Percentiles rank a stretch among this genome's conserved stretches.
Conservation (phyloP, 768 basidiomycete species). For the Hemileccinum impolitum region DNA sequence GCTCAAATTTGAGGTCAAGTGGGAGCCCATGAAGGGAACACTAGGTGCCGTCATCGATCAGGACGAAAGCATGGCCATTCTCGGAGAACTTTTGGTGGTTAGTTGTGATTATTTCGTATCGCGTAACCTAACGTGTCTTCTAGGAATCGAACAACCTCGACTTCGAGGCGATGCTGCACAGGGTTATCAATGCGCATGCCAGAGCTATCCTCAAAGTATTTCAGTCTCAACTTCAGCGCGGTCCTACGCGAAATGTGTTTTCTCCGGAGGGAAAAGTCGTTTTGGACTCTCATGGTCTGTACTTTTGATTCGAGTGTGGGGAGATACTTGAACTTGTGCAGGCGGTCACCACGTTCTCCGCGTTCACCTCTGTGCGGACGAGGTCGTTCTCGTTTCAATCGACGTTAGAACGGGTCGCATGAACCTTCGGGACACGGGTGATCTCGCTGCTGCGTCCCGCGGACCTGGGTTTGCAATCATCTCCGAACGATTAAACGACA, state of each 20-base stretch:
- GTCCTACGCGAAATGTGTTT: constrained; percentile 53
- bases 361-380: constrained; percentile 71
- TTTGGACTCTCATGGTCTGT: constrained; percentile 54
- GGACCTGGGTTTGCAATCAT: constrained; percentile 60
- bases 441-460: constrained; percentile 70
- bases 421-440: constrained; percentile 76
- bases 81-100: constrained; percentile 54
- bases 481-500: constrained; percentile 65
- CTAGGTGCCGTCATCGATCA: constrained; percentile 56
- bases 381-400: constrained; percentile 71
- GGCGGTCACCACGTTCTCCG: constrained; percentile 58
- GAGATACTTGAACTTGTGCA: constrained; percentile 23
- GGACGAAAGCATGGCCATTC: constrained; percentile 42
- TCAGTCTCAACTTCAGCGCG: constrained; percentile 51
- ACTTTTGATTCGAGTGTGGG: not conserved
- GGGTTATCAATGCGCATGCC: constrained; percentile 64
- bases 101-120: constrained; percentile 24
- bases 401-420: constrained; percentile 79
- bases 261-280: constrained; percentile 57
- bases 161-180: constrained; percentile 64
- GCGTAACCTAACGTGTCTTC: not conserved
- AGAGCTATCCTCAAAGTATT: constrained; percentile 57
- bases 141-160: constrained; percentile 70
- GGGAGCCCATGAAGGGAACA: constrained; percentile 72
- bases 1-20: constrained; percentile 63